Conservation (phyloP, 108 stramenopile species). For the Mayamaea pseudoterrestris region DNA sequence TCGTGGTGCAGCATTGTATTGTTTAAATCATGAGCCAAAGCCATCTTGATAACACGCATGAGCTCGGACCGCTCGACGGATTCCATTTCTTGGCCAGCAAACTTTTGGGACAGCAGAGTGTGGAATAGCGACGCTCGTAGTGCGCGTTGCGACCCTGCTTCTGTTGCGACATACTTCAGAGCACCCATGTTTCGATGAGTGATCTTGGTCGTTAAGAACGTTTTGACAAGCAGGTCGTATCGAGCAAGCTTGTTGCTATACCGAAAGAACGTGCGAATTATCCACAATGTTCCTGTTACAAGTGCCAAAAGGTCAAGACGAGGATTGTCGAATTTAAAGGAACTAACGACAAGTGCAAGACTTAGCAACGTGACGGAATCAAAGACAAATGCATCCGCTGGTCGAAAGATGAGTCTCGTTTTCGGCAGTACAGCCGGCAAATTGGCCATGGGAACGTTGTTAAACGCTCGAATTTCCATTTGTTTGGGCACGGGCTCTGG, state of each 20-base stretch:
- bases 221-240: conserved; percentile 77
- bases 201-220: conserved; percentile 68
- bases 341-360: conserved; percentile 42
- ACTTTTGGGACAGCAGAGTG: conserved; percentile 25
- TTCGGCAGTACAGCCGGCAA: conserved; percentile 63
- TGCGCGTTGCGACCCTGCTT: conserved; percentile 60
- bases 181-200: conserved; percentile 59
- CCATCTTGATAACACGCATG: conserved; percentile 8
- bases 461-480: conserved; percentile 59
- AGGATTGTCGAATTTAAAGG: conserved; percentile 54
- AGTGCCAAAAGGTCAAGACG: conserved; percentile 62
- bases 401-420: conserved; percentile 62
- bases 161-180: conserved; percentile 45
- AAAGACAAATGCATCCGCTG: conserved; percentile 74
- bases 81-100: neutral
- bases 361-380: conserved; percentile 45
- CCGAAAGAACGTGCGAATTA: conserved; percentile 58
- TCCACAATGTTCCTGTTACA: conserved; percentile 51
- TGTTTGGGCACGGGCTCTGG: conserved; percentile 11
- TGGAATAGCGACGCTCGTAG: conserved; percentile 33
- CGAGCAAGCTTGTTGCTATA: conserved; percentile 75
- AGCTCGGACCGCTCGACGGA: conserved; percentile 2
- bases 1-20: conserved; percentile 18
- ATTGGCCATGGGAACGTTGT: conserved; percentile 75
- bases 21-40: conserved; percentile 10